Evolutionary conservation across 768 basidiomycete species (phyloP).

Genomic region (Tulasnella sp.): DNA sequence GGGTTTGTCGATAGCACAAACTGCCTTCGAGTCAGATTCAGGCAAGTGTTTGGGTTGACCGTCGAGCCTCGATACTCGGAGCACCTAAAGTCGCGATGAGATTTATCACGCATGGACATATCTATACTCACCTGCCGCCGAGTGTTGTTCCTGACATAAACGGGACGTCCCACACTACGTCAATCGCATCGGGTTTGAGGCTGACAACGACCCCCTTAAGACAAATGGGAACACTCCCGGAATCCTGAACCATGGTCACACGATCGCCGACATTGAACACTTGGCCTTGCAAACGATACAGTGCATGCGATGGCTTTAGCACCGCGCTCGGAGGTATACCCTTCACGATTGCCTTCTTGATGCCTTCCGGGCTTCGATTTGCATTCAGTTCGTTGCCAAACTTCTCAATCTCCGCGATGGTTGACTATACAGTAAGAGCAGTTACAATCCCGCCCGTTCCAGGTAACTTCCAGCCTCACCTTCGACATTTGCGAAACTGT

Average conservation of each 20-base stretch:
- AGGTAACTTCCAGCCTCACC: constrained; percentile 41
- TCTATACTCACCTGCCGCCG: constrained; percentile 59
- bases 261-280: constrained; percentile 84
- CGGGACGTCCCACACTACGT: constrained; percentile 92
- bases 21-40: constrained; percentile 84
- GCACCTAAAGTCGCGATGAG: constrained; percentile 52
- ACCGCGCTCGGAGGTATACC: constrained; percentile 90
- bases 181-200: constrained; percentile 79
- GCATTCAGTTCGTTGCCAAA: constrained; percentile 65
- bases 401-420: constrained; percentile 72
- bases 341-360: constrained; percentile 92
- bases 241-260: constrained; percentile 93
- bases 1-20: constrained; percentile 70
- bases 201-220: constrained; percentile 94
- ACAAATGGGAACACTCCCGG: constrained; percentile 84
- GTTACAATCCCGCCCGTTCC: background rate
- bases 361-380: constrained; percentile 54
- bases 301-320: constrained; percentile 85
- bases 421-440: constrained; percentile 47
- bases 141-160: constrained; percentile 92
- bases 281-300: constrained; percentile 87
- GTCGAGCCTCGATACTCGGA: constrained; percentile 89
- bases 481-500: constrained; percentile 89
- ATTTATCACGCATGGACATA: background rate
- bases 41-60: constrained; percentile 78